Evolutionary conservation across 176 grass and related monocot genomes (phyloP), one percentile per base, ranked within the genome.

Genomic region (Aegilops sharonensis): DNA sequence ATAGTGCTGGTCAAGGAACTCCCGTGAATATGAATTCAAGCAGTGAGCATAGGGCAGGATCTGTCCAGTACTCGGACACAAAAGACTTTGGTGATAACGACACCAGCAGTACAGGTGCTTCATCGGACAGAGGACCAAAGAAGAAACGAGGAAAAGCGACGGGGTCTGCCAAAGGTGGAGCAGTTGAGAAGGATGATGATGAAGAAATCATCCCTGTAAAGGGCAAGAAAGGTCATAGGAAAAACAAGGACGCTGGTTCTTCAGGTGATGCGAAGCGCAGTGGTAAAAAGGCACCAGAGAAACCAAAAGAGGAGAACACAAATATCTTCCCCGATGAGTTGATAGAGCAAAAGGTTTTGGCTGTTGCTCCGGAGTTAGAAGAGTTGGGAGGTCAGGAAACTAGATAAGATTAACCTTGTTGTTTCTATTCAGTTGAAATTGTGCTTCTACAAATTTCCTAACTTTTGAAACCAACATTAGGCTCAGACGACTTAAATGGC

Each of bases 131-230:
- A 86, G 90, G 90, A 63, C 59, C 82, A 75, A 98, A 94, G 77
- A 98, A 94, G 96, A 98, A 92, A 92, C 92, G 79, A 88, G 96
- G 96, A 30, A 98, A 94, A 89, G 66, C 39, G 10, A 47, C 43
- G 24, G 93, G 87, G 39, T 88, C 95, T 84, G 77, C 79, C 50
- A 98, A 95, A 81, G 72, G 68, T 42, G 88, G 64, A 48, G 75
- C 92, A 71, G 30, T 82, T 92, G 93, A 89, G 85, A 93, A 98
- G 83, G 92, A 95, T 79, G 83, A 91, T 84, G 93, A 95, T 37
- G 91, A 91, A 67, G 92, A 98, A 85, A 90, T 64, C 64, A 67
- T 98, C 83, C 93, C 93, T 73, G 87, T 78, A 82, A 98, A 98
- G 87, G 83, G 84, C 36, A 98, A 95, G 84, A 98, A 95, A 98